Evolutionary conservation across 1,139 yeast genomes (phyloP), one percentile per base, ranked within the genome.

Genomic region (Magnusiomyces sp.): DNA sequence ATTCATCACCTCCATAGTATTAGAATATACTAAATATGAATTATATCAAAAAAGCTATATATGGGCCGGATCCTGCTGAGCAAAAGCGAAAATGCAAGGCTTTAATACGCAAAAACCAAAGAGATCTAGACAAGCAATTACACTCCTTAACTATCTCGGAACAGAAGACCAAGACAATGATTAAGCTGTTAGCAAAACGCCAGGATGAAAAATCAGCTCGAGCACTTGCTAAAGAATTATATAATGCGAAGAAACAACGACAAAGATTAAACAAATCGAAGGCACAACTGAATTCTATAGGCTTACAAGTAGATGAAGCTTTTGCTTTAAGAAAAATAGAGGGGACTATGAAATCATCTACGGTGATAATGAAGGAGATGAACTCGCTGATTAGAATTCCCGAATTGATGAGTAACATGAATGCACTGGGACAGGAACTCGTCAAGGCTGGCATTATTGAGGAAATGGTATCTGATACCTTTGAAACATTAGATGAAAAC

Each of bases 61-160:
- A 94, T 82, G 98, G 97, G 1, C 96, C 96, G 0, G 96, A 89
- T 65, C 95, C 97, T 44, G 83, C 83, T 61, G 97, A 92, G 62
- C 97, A 88, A 79, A 86, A 84, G 74, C 75, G 95, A 51, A 85
- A 82, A 62, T 87, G 95, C 60, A 90, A 86, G 64, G 75, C 80
- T 45, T 74, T 89, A 34, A 76, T 92, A 50, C 81, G 97, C 51
- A 86, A 83, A 68, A 94, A 90, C 66, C 81, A 82, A 56, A 74
- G 97, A 50, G 90, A 84, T 62, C 69, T 90, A 47, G 97, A 92
- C 58, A 78, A 82, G 62, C 95, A 86, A 59, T 70, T 92, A 48
- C 71, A 71, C 34, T 68, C 66, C 14, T 68, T 92, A 51, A 79
- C 80, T 59, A 75, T 76, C 64, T 51, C 65, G 16, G 76, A 72